Percentiles rank a stretch among this genome's conserved stretches.
These are phyloP conservation scores for Blastobotrys capitulatus DNA, from an alignment of 1,139 yeast species.

Conservation along the genomic window DNA sequence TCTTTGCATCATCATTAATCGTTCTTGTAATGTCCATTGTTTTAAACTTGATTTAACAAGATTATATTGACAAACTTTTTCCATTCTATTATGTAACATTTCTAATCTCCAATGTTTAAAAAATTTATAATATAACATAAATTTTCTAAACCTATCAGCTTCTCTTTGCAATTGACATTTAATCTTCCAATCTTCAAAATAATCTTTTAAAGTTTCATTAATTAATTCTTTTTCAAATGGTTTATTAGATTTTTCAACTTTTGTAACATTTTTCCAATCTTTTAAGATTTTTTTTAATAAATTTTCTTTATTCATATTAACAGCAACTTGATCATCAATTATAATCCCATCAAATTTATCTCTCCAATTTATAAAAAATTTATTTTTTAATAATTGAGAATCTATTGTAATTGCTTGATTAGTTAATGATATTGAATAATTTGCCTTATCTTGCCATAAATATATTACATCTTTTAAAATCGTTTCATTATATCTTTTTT, in stretches of 20 bases:
- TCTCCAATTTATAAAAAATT: slow-evolving; percentile 3
- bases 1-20: slow-evolving; percentile 14
- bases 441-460: slow-evolving; percentile 4
- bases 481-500: neutral
- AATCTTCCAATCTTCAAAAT: slow-evolving; percentile 18
- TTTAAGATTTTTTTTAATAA: slow-evolving; percentile 3
- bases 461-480: neutral
- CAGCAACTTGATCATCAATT: slow-evolving; percentile 2
- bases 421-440: neutral
- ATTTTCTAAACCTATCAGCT: slow-evolving; percentile 19
- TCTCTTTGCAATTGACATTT: slow-evolving; percentile 16
- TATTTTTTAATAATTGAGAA: neutral
- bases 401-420: neutral
- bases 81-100: slow-evolving; percentile 9
- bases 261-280: slow-evolving; percentile 6
- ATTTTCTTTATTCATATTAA: slow-evolving; percentile 7
- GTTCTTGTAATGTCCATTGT: slow-evolving; percentile 19
- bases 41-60: slow-evolving; percentile 13
- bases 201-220: neutral
- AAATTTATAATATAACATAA: slow-evolving; percentile 15
- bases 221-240: neutral
- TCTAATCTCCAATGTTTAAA: slow-evolving; percentile 19
- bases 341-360: neutral
- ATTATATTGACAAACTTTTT: neutral
- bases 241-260: neutral